Conservation (phyloP, 208 protist species). For the Trypanosoma mega region DNA sequence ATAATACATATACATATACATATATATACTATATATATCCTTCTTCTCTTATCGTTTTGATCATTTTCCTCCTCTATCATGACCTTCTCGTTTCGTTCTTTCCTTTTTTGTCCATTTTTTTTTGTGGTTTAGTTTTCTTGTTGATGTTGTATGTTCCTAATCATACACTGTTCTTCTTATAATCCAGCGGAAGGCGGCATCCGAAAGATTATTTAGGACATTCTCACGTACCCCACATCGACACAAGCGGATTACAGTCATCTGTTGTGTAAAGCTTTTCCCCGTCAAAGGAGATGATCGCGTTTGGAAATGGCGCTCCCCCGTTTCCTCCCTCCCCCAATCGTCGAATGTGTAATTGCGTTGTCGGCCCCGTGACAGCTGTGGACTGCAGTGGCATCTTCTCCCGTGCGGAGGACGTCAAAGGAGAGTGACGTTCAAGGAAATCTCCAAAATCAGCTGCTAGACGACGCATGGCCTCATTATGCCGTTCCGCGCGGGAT, state of each 20-base stretch:
- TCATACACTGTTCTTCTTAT: too few species aligned
- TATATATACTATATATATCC: too few species aligned
- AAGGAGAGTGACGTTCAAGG: conserved; percentile 65
- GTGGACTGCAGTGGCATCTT: conserved; percentile 68
- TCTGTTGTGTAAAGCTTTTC: conserved; percentile 41
- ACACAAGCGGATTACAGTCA: conserved; percentile 62
- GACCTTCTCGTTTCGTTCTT: too few species aligned
- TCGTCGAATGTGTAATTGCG: conserved; percentile 68
- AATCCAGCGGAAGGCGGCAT: too few species aligned
- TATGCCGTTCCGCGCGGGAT: conserved; percentile 51
- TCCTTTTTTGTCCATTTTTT: too few species aligned
- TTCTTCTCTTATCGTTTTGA: too few species aligned
- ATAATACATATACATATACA: too few species aligned
- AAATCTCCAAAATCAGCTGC: conserved; percentile 63
- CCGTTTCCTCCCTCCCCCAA: conserved; percentile 46
- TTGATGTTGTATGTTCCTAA: too few species aligned
- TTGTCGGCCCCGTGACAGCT: conserved; percentile 41
- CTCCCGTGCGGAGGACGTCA: conserved; percentile 47
- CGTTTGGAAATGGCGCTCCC: conserved; percentile 63
- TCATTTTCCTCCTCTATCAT: too few species aligned
- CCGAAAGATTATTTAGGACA: too few species aligned
- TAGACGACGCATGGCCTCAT: conserved; percentile 58
- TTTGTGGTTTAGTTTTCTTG: too few species aligned
- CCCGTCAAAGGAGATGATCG: conserved; percentile 60
- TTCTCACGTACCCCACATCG: conserved; percentile 28